Evolutionary conservation across 495 filamentous ascomycete genomes (phyloP).

Genomic region (Hypoxylon perforatum): DNA sequence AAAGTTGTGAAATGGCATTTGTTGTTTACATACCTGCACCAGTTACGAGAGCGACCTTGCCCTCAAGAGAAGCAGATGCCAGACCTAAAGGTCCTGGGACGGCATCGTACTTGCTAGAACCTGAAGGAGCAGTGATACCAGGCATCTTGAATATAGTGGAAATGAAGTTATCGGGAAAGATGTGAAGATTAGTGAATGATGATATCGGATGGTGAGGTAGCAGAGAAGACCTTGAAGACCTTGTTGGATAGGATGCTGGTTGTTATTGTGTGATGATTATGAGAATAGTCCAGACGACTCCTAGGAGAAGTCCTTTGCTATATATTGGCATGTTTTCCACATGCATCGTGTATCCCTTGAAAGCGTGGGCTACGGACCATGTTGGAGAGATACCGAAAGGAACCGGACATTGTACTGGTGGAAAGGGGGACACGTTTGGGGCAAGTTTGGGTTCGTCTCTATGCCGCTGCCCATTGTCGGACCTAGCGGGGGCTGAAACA

Average conservation of each 20-base stretch:
- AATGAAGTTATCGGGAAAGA: slow-evolving; percentile 3
- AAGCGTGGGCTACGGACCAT: slow-evolving; percentile 49
- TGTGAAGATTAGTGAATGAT: too few relatives aligned
- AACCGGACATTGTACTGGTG: slow-evolving; percentile 48
- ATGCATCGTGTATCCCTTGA: slow-evolving; percentile 2
- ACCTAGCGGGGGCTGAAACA: slow-evolving; percentile 6
- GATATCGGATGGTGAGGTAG: not conserved
- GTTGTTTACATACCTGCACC: slow-evolving; percentile 56
- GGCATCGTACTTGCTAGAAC: slow-evolving; percentile 52
- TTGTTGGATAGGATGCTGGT: not conserved
- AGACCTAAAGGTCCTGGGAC: slow-evolving; percentile 63
- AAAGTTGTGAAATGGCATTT: slow-evolving; percentile 48
- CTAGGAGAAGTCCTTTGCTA: slow-evolving; percentile 24
- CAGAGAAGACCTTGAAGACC: not conserved
- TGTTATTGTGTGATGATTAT: slow-evolving; percentile 5
- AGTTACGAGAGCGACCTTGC: slow-evolving; percentile 57
- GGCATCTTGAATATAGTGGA: slow-evolving; percentile 49
- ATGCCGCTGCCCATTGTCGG: slow-evolving; percentile 24
- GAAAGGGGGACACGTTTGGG: slow-evolving; percentile 30
- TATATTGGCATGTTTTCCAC: slow-evolving; percentile 32
- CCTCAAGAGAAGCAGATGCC: slow-evolving; percentile 59
- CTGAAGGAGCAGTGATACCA: slow-evolving; percentile 42
- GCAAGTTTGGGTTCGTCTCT: slow-evolving; percentile 21
- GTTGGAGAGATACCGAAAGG: slow-evolving; percentile 60
- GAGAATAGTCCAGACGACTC: not conserved